Evolutionary conservation across 1,139 yeast species (phyloP), one percentile per base, ranked within the genome.

Genomic region (Pneumocystis oryctolagi): DNA sequence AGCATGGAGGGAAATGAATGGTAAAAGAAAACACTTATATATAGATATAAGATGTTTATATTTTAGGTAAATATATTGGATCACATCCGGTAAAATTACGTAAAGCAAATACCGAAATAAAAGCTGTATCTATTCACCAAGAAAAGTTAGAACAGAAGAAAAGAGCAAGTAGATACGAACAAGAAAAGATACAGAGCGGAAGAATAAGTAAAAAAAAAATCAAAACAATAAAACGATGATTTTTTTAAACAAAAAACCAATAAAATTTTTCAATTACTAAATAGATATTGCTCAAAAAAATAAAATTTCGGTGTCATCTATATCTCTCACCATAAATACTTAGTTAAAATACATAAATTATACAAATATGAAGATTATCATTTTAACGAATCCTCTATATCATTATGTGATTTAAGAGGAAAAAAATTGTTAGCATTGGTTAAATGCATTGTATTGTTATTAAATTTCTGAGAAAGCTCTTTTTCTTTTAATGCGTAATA

Each of bases 1-100:
- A 66, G 95, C 95, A 12, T 77, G 88, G 68, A 80, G 79, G 63
- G 75, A 84, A 30, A 87, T 86, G 90, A 85, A 86, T 72, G 95
- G 96, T 58, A 80, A 78, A 66, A 32, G 25, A 18, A 47, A n/a
- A 25, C 12, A 3, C 2, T 25, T 47, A 2, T 47, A 25, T 9
- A 47, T 25, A 47, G 12, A 25, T 25, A 12, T 47, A 47, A 47
- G 12, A 25, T 25, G 16, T 12, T 20, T 14, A 47, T n/a, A n/a
- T 47, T 47, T 77, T 25, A 58, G 87, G 88, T 57, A 84, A 85
- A 71, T 85, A 84, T 68, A 79, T 87, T 60, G 95, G 94, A 0
- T 81, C 79, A 67, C 85, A 84, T 67, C 94, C 94, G 0, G 83
- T 86, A 40, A 85, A 81, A 67, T 74, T 86, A 71, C 83, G 84